These are phyloP conservation scores for Leccinum griseonigrum DNA, from an alignment of 1,284 basidiomycete species.

Conservation along the genomic window DNA sequence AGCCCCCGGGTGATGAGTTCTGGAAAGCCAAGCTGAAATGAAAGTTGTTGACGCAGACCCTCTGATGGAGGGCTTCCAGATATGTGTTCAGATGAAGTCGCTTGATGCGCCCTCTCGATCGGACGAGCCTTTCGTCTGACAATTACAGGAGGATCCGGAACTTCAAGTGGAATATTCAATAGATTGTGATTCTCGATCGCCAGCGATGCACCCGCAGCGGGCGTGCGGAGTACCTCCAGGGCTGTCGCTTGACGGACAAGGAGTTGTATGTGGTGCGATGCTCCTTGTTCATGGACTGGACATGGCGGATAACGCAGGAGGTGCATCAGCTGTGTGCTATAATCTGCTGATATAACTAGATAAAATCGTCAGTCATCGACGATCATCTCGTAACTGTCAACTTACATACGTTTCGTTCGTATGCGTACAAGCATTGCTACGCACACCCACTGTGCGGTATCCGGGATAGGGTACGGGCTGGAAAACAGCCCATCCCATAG, in stretches of 20 bases:
- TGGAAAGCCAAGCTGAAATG: conserved; percentile 51
- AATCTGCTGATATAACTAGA: conserved; percentile 81
- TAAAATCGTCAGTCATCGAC: conserved; percentile 11
- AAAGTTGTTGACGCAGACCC: conserved; percentile 44
- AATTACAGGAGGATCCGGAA: conserved; percentile 49
- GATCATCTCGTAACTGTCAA: conserved; percentile 10
- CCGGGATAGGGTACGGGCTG: conserved; percentile 62
- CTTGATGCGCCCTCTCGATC: conserved; percentile 30
- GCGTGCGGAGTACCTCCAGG: conserved; percentile 70
- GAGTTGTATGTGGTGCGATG: conserved; percentile 58
- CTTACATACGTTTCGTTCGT: conserved; percentile 71
- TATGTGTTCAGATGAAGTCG: conserved; percentile 20
- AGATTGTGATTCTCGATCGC: conserved; percentile 79
- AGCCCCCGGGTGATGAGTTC: conserved; percentile 72
- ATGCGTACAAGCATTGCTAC: conserved; percentile 92
- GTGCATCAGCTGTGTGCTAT: conserved; percentile 77
- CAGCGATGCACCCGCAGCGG: conserved; percentile 70
- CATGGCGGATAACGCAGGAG: conserved; percentile 81
- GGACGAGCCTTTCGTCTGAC: conserved; percentile 37
- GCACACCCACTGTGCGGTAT: conserved; percentile 80
- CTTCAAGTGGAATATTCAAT: conserved; percentile 67
- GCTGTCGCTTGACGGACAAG: conserved; percentile 81
- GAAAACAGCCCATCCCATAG: conserved; percentile 94
- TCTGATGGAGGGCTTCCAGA: conserved; percentile 18
- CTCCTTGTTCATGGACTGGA: conserved; percentile 31